Evolutionary conservation across 176 grass and related monocot species (phyloP).

Genomic region (Poa annua): DNA sequence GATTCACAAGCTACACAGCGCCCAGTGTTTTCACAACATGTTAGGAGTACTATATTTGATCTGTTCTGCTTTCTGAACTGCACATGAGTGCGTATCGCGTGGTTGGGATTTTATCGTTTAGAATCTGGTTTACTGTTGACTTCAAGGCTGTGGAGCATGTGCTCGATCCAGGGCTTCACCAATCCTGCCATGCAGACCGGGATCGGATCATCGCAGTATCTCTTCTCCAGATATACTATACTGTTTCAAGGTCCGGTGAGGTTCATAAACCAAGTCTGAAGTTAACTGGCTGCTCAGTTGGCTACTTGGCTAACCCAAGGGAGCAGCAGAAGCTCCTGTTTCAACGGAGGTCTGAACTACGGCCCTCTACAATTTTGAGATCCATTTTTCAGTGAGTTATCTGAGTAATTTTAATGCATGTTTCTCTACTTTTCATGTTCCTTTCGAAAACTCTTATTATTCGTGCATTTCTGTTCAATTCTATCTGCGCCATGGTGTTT

Average conservation of each 20-base stretch:
- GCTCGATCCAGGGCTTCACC: background rate
- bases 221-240: slow-evolving; percentile 1
- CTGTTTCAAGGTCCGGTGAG: background rate
- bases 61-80: background rate
- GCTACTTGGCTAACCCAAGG: too few relatives aligned
- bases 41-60: background rate
- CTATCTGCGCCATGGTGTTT: background rate
- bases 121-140: slow-evolving; percentile 16
- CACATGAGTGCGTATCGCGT: background rate
- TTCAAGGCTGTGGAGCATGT: slow-evolving; percentile 16
- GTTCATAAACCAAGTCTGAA: background rate
- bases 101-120: background rate
- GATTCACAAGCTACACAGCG: background rate
- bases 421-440: background rate
- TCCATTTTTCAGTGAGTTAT: background rate
- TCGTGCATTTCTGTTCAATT: background rate
- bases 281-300: background rate
- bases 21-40: background rate
- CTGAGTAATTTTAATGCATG: background rate
- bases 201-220: background rate
- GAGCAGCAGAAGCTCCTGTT: background rate
- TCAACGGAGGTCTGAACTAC: background rate
- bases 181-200: background rate
- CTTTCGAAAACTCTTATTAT: background rate
- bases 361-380: background rate